Percentiles rank a stretch among this genome's conserved stretches.
phyloP scores from a whole-genome alignment of 2,329 filamentous ascomycete species.

The Chrysoporthe cubensis region DNA sequence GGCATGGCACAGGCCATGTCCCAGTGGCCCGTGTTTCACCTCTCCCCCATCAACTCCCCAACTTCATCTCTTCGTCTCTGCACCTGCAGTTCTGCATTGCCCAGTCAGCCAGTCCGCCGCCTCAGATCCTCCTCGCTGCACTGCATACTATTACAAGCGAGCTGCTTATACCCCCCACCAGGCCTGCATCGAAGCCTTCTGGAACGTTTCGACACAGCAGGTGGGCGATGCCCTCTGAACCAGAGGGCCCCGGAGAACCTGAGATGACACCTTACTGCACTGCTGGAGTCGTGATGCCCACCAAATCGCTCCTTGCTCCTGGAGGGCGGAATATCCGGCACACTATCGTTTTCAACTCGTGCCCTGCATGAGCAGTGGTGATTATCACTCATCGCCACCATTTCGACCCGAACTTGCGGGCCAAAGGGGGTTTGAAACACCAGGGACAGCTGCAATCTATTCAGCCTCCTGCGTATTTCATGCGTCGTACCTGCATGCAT shows the following conservation, averaged over 20 bases:
- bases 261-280: neutral
- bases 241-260: neutral
- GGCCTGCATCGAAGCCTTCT: conserved; percentile 23
- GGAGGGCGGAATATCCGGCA: neutral
- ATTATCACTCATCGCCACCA: conserved; percentile 6
- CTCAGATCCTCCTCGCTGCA: neutral
- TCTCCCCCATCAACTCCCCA: neutral
- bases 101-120: too few species aligned
- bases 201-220: conserved; percentile 21
- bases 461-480: conserved; percentile 14
- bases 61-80: neutral
- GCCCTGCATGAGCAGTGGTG: neutral
- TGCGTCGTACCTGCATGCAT: conserved; percentile 9
- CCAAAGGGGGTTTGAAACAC: conserved; percentile 10
- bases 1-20: conserved; percentile 8
- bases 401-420: neutral
- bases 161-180: neutral
- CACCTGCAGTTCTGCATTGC: neutral
- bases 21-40: conserved; percentile 25
- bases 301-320: neutral
- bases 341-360: neutral
- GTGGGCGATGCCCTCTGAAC: neutral
- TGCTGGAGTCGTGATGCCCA: neutral
- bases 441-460: conserved; percentile 13
- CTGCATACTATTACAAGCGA: neutral